Evolutionary conservation across 345 rosid genomes (phyloP).

Genomic region (Litchi chinensis): DNA sequence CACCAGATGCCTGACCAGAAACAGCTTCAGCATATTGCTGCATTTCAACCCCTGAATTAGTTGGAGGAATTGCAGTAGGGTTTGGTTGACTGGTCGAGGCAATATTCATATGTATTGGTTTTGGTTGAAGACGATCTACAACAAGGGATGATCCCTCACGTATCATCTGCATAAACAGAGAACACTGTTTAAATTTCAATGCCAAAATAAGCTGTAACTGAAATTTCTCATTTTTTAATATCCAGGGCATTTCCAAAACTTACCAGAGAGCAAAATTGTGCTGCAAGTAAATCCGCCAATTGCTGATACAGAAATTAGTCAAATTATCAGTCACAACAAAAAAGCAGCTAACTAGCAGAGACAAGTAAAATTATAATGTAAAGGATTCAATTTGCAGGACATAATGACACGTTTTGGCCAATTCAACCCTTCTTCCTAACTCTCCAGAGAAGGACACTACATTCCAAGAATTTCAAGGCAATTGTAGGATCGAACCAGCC

Average conservation of each 20-base stretch:
- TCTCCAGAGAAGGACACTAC: not conserved
- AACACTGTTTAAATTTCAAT: constrained; percentile 16
- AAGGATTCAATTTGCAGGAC: constrained; percentile 13
- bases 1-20: constrained; percentile 55
- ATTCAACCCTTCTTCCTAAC: not conserved
- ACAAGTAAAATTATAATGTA: constrained; percentile 13
- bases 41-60: constrained; percentile 54
- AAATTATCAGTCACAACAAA: constrained; percentile 35
- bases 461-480: not conserved
- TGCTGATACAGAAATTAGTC: constrained; percentile 56
- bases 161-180: constrained; percentile 59
- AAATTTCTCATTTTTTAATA: constrained; percentile 7
- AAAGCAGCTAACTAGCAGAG: constrained; percentile 11
- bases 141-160: constrained; percentile 54
- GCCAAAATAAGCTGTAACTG: constrained; percentile 14
- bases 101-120: constrained; percentile 47
- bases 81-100: constrained; percentile 54
- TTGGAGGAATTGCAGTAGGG: constrained; percentile 46
- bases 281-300: constrained; percentile 82
- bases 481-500: not conserved
- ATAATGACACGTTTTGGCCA: not conserved
- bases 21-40: constrained; percentile 63
- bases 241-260: constrained; percentile 20
- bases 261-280: constrained; percentile 74
- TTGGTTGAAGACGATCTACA: constrained; percentile 61